phyloP scores from a whole-genome alignment of 441 rosid species.

The Croton setiger region DNA sequence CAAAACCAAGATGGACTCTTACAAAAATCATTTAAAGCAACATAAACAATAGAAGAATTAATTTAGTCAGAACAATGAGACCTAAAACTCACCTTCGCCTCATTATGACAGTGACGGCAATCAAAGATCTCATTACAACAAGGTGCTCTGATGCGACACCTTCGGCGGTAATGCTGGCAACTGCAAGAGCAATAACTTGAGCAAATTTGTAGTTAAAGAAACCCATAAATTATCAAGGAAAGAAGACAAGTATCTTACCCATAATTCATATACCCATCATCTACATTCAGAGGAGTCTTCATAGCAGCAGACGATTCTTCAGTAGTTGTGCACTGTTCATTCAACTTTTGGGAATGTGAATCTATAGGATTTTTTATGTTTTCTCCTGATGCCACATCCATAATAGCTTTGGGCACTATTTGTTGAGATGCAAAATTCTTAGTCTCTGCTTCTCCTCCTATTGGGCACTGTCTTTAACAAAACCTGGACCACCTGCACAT shows the following conservation, averaged over 20 bases:
- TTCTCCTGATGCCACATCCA: conserved; percentile 17
- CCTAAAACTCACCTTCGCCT: conserved; percentile 47
- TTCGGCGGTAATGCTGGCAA: conserved; percentile 68
- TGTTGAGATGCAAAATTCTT: conserved; percentile 26
- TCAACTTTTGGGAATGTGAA: conserved; percentile 14
- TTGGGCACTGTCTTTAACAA: conserved; percentile 27
- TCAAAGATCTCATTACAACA: conserved; percentile 80
- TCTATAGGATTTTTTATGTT: conserved; percentile 17
- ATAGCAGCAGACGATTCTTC: conserved; percentile 12
- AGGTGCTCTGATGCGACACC: conserved; percentile 82
- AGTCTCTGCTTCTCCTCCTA: conserved; percentile 42
- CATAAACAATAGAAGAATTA: neutral
- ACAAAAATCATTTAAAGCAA: neutral
- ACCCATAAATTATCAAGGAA: conserved; percentile 5
- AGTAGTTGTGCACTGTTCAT: conserved; percentile 7
- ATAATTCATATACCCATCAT: conserved; percentile 56
- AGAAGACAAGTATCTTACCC: conserved; percentile 44
- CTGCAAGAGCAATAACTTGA: conserved; percentile 32
- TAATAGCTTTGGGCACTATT: conserved; percentile 15
- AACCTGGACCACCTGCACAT: conserved; percentile 58
- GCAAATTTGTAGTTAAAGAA: conserved; percentile 1
- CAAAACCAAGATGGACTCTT: neutral
- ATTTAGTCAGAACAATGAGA: neutral
- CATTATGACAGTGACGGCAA: conserved; percentile 93
- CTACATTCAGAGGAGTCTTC: conserved; percentile 25